These are phyloP conservation scores for Populus pruinosa DNA, from an alignment of 345 rosid species.

Conservation along the genomic window DNA sequence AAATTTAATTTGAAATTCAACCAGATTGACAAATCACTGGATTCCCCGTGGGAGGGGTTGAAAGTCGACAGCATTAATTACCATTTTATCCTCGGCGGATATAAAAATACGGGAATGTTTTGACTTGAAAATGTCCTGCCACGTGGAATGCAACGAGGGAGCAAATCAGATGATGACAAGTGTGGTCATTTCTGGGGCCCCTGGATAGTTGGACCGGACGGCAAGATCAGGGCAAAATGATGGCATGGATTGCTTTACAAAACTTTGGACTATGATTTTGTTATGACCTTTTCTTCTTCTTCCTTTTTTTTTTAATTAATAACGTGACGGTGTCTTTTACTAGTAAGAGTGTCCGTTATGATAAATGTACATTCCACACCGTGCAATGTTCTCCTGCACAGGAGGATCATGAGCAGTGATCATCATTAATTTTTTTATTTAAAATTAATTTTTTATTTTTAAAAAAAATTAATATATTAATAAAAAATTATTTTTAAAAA, in stretches of 20 bases:
- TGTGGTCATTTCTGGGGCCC: slow-evolving; percentile 25
- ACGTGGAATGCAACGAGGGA: slow-evolving; percentile 18
- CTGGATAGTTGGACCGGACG: slow-evolving; percentile 26
- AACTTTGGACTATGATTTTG: slow-evolving; percentile 1
- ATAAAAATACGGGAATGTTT: not conserved
- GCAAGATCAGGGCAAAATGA: slow-evolving; percentile 27
- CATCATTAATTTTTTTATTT: no score
- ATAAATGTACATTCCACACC: not conserved
- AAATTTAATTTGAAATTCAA: no score
- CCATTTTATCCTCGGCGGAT: not conserved
- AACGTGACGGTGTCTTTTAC: not conserved
- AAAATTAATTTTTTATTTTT: no score
- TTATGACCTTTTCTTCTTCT: not conserved
- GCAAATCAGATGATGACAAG: slow-evolving; percentile 9
- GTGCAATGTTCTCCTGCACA: not conserved
- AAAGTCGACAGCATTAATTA: not conserved
- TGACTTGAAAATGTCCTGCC: slow-evolving; percentile 9
- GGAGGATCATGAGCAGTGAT: not conserved
- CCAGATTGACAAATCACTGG: no score
- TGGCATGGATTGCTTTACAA: not conserved
- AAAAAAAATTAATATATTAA: no score
- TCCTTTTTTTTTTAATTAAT: not conserved
- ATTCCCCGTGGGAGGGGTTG: no score
- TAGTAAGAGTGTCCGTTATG: not conserved
- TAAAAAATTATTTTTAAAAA: no score